Conservation (phyloP, 495 filamentous ascomycete species). For the Hypoxylon trugodes region DNA sequence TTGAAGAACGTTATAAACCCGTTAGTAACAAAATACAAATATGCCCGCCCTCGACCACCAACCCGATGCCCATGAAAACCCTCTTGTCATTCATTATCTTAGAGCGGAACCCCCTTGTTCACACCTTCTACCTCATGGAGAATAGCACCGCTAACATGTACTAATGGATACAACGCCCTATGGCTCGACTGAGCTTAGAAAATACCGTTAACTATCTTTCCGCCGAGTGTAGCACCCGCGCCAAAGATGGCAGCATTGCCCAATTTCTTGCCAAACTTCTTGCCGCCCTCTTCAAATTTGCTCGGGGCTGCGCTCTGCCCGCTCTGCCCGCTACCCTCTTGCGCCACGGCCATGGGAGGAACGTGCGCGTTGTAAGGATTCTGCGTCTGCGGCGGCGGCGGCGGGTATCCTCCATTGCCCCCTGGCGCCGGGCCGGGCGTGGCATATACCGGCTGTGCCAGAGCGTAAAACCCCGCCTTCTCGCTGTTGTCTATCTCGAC, state of each 20-base stretch:
- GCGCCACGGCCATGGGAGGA: slow-evolving; percentile 58
- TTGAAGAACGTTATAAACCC: too few relatives aligned
- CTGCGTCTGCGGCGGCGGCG: slow-evolving; percentile 48
- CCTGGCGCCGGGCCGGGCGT: slow-evolving; percentile 17
- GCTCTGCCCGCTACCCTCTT: slow-evolving; percentile 26
- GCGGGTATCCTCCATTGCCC: slow-evolving; percentile 40
- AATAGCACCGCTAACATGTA: background rate
- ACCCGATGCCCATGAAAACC: background rate
- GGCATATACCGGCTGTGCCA: slow-evolving; percentile 45
- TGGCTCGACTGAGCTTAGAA: slow-evolving; percentile 62
- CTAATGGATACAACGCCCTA: background rate
- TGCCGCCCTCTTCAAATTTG: slow-evolving; percentile 65
- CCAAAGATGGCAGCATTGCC: slow-evolving; percentile 81
- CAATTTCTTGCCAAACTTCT: slow-evolving; percentile 74
- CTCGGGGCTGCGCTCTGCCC: slow-evolving; percentile 29
- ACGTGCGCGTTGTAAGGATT: slow-evolving; percentile 61
- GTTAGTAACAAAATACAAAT: too few relatives aligned
- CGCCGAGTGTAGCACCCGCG: slow-evolving; percentile 88
- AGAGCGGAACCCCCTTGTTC: background rate
- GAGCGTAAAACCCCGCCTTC: slow-evolving; percentile 46
- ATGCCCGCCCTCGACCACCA: too few relatives aligned
- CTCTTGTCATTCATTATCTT: background rate
- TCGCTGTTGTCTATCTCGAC: slow-evolving; percentile 66
- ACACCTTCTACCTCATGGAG: background rate
- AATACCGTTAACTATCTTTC: slow-evolving; percentile 91